Conservation (phyloP, 768 basidiomycete genomes). For the Mycena leptocephala region DNA sequence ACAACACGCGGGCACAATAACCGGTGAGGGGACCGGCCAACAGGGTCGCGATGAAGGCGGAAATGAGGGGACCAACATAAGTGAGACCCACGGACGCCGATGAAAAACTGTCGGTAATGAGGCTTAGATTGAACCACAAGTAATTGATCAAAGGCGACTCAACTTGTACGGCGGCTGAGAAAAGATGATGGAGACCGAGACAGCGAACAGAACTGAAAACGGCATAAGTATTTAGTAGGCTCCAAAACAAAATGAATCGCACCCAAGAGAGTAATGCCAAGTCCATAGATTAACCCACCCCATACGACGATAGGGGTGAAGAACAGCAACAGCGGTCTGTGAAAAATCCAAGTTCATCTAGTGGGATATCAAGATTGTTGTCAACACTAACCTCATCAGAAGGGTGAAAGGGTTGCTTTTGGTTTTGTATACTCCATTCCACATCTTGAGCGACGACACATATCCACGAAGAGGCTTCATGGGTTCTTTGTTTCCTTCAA, state of each 20-base stretch:
- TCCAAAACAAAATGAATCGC: neutral
- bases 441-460: conserved; percentile 6
- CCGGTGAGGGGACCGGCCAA: conserved; percentile 17
- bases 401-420: conserved; percentile 9
- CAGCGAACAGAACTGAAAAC: conserved; percentile 23
- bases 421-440: conserved; percentile 24
- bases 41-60: conserved; percentile 17
- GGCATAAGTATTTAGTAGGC: neutral
- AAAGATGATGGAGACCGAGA: conserved; percentile 27
- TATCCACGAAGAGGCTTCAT: conserved; percentile 13
- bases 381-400: conserved; percentile 6
- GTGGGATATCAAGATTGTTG: neutral
- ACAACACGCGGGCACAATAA: conserved; percentile 19
- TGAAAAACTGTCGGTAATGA: neutral
- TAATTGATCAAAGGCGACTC: neutral
- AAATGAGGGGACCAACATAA: conserved; percentile 18
- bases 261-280: conserved; percentile 14
- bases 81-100: conserved; percentile 17
- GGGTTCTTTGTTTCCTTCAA: neutral
- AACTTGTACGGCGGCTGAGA: conserved; percentile 21
- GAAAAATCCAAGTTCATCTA: neutral
- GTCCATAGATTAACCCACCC: conserved; percentile 17
- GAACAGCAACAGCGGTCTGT: conserved; percentile 22
- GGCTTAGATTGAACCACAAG: neutral
- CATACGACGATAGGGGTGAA: conserved; percentile 29